phyloP scores from a whole-genome alignment of 2,329 filamentous ascomycete species.

The Apiospora phragmitis region DNA sequence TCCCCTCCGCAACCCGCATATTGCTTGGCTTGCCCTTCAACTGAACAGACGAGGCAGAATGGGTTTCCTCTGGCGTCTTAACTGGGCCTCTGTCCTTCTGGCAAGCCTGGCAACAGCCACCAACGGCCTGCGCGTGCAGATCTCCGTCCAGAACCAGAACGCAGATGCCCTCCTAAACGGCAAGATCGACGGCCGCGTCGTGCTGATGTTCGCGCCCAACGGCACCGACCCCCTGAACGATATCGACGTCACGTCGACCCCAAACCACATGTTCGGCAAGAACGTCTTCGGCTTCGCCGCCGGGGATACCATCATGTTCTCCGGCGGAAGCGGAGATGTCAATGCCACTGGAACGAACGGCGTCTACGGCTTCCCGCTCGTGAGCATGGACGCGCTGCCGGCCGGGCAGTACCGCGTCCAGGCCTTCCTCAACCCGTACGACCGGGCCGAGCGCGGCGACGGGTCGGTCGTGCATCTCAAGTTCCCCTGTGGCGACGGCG shows the following conservation, averaged over 20 bases:
- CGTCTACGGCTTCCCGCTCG: constrained; percentile 21
- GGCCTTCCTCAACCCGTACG: constrained; percentile 23
- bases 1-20: background rate
- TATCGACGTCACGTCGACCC: constrained; percentile 22
- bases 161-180: constrained; percentile 16
- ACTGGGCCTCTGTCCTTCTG: background rate
- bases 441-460: constrained; percentile 19
- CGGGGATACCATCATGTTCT: constrained; percentile 17
- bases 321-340: constrained; percentile 12
- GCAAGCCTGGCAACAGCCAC: background rate
- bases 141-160: constrained; percentile 24
- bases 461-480: constrained; percentile 20
- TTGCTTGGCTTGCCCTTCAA: background rate
- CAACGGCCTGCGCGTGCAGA: constrained; percentile 11
- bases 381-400: constrained; percentile 19
- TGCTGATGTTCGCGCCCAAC: constrained; percentile 26
- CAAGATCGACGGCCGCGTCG: constrained; percentile 21
- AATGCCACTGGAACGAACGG: constrained; percentile 16
- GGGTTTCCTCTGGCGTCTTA: background rate
- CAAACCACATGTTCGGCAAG: constrained; percentile 25
- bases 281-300: constrained; percentile 21
- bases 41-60: background rate
- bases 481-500: constrained; percentile 25
- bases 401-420: constrained; percentile 22
- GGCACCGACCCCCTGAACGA: constrained; percentile 24